Evolutionary conservation across 768 basidiomycete species (phyloP).

Genomic region (Termitomyces heimii): DNA sequence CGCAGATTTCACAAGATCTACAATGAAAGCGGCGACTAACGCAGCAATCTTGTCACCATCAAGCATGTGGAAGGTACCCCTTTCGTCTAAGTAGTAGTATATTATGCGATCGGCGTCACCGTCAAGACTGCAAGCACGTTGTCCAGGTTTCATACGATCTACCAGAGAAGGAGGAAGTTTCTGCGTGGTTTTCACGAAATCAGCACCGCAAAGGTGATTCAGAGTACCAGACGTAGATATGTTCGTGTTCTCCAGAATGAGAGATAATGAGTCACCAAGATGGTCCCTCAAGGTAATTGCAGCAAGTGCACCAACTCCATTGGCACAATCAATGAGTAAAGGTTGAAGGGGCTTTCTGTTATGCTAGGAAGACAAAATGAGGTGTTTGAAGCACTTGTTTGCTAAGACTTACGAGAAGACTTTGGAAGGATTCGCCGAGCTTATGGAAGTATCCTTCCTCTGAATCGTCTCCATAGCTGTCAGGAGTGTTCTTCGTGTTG

Average conservation of each 20-base stretch:
- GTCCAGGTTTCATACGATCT: constrained; percentile 55
- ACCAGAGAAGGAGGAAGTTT: constrained; percentile 74
- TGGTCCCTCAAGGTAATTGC: constrained; percentile 54
- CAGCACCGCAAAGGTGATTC: constrained; percentile 89
- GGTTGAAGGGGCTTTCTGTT: constrained; percentile 52
- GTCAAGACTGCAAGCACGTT: constrained; percentile 90
- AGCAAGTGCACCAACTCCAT: constrained; percentile 86
- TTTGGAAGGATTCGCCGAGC: constrained; percentile 77
- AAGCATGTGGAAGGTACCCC: constrained; percentile 78
- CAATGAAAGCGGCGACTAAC: constrained; percentile 88
- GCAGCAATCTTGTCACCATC: constrained; percentile 99
- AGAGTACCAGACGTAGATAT: constrained; percentile 63
- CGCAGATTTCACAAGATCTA: constrained; percentile 81
- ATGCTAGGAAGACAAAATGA: constrained; percentile 31
- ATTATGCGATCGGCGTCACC: constrained; percentile 98
- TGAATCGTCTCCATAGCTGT: constrained; percentile 75
- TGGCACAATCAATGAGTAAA: constrained; percentile 94
- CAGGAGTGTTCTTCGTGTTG: constrained; percentile 78
- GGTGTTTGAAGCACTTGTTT: background rate
- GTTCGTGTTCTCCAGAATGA: constrained; percentile 67
- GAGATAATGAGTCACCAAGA: constrained; percentile 53
- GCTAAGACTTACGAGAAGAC: constrained; percentile 63
- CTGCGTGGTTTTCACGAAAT: constrained; percentile 94
- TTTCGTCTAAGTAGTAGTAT: constrained; percentile 86
- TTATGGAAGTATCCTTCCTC: constrained; percentile 82